A percentile compares a stretch with the other conserved stretches of the same genome.
Conservation (phyloP, 2,329 filamentous ascomycete genomes). For the Saccharata proteae region DNA sequence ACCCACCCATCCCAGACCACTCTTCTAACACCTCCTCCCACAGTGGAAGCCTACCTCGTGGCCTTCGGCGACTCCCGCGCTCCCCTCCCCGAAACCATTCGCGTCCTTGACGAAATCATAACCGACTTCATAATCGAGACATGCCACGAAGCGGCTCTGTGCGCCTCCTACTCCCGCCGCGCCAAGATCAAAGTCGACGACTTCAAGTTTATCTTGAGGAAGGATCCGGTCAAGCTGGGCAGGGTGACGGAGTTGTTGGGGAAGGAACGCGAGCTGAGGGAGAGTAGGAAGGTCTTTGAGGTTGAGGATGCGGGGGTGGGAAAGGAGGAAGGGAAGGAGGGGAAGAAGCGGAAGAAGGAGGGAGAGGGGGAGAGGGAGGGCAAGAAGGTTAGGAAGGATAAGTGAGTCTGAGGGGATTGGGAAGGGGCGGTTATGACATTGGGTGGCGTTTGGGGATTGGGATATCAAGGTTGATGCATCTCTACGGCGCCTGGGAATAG, state of each 20-base stretch:
- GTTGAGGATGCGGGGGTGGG: slow-evolving; percentile 52
- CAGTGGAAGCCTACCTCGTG: slow-evolving; percentile 64
- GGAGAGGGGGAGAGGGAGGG: slow-evolving; percentile 18
- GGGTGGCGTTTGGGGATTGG: no score
- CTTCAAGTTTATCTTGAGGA: slow-evolving; percentile 85
- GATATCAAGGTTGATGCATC: no score
- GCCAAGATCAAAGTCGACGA: slow-evolving; percentile 98
- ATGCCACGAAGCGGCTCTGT: slow-evolving; percentile 77
- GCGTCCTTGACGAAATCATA: slow-evolving; percentile 84
- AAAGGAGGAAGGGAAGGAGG: slow-evolving; percentile 38
- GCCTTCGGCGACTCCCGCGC: slow-evolving; percentile 68
- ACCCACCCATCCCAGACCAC: neutral
- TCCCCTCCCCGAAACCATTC: slow-evolving; percentile 72
- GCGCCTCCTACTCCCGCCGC: slow-evolving; percentile 73
- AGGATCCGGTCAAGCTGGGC: slow-evolving; percentile 75
- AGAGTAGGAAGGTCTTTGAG: slow-evolving; percentile 64
- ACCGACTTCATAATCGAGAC: slow-evolving; percentile 95
- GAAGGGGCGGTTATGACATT: no score
- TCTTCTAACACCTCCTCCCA: slow-evolving; percentile 5
- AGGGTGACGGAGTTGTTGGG: slow-evolving; percentile 81
- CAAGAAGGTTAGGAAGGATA: slow-evolving; percentile 16
- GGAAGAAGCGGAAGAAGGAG: slow-evolving; percentile 22
- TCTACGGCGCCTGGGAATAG: no score
- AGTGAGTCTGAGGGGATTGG: no score
- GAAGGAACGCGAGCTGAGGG: slow-evolving; percentile 77